Conservation (phyloP, 805 yeast species). For the Candida krabiensis region DNA sequence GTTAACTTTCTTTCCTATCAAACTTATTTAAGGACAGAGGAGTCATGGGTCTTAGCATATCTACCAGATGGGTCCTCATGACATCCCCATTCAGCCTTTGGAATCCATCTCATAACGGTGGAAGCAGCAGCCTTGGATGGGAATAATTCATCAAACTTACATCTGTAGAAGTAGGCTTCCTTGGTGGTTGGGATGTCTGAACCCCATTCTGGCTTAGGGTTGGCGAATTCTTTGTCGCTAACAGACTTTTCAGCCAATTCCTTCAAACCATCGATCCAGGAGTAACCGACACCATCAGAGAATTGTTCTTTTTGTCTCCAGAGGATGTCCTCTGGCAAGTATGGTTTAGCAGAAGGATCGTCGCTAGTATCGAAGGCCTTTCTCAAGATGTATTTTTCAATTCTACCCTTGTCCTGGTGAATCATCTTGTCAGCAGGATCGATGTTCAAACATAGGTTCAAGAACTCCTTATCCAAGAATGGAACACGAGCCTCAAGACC, state of each 20-base stretch:
- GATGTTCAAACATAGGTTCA: slow-evolving; percentile 91
- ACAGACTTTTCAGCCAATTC: slow-evolving; percentile 88
- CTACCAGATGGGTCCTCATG: slow-evolving; percentile 98
- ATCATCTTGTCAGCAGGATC: slow-evolving; percentile 92
- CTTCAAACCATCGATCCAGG: slow-evolving; percentile 98
- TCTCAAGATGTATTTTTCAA: slow-evolving; percentile 94
- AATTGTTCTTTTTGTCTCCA: slow-evolving; percentile 99
- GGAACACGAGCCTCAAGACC: slow-evolving; percentile 99
- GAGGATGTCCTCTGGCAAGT: slow-evolving; percentile 92
- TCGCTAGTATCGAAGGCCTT: slow-evolving; percentile 95
- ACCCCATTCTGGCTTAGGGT: slow-evolving; percentile 97
- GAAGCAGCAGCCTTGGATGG: slow-evolving; percentile 88
- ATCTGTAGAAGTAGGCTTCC: slow-evolving; percentile 99
- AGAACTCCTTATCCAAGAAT: slow-evolving; percentile 91
- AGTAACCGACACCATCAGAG: slow-evolving; percentile 99
- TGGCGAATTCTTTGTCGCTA: slow-evolving; percentile 85
- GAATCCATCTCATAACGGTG: slow-evolving; percentile 99
- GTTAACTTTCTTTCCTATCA: too few species aligned
- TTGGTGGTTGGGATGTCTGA: slow-evolving; percentile 91
- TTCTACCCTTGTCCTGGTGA: slow-evolving; percentile 64
- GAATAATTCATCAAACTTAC: slow-evolving; percentile 92
- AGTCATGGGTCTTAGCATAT: slow-evolving; percentile 86
- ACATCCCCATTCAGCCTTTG: slow-evolving; percentile 99
- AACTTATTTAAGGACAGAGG: slow-evolving; percentile 59
- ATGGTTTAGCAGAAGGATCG: slow-evolving; percentile 75